A percentile compares a stretch with the other conserved stretches of the same genome.
Evolutionary conservation across 257 asterid species (phyloP).

Genomic region (Jacaranda mimosifolia): DNA sequence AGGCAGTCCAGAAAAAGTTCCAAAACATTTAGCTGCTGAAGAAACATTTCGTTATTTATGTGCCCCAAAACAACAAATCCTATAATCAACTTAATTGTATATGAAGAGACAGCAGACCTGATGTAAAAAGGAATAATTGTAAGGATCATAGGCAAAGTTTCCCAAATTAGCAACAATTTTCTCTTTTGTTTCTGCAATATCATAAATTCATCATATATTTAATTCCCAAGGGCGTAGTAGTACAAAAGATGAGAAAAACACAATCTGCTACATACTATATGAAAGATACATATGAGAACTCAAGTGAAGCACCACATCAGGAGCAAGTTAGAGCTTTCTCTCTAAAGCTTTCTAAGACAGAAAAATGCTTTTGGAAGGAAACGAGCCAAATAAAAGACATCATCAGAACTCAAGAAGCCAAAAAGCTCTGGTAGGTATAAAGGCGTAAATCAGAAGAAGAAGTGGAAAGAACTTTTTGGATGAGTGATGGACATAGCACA

Average conservation of each 20-base stretch:
- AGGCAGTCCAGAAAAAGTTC: slow-evolving; percentile 95
- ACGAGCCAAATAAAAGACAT: background rate
- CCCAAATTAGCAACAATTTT: slow-evolving; percentile 84
- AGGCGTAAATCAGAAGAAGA: background rate
- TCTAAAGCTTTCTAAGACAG: background rate
- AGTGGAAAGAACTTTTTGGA: background rate
- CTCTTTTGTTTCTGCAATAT: slow-evolving; percentile 82
- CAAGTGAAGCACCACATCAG: slow-evolving; percentile 1
- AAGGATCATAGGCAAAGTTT: slow-evolving; percentile 96
- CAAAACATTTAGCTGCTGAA: slow-evolving; percentile 80
- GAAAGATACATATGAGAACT: slow-evolving; percentile 27
- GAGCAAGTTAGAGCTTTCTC: background rate
- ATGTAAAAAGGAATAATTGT: slow-evolving; percentile 77
- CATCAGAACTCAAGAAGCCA: slow-evolving; percentile 4
- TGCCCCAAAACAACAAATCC: background rate
- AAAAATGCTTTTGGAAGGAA: slow-evolving; percentile 6
- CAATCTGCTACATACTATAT: background rate
- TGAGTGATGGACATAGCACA: slow-evolving; percentile 13
- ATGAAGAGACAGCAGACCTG: slow-evolving; percentile 60
- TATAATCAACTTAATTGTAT: background rate
- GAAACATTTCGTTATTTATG: slow-evolving; percentile 19
- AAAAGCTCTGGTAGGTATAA: background rate
- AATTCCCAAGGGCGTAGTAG: slow-evolving; percentile 14
- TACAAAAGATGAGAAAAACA: background rate
- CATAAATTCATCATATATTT: slow-evolving; percentile 25